Evolutionary conservation across 352 stramenopile genomes (phyloP).

Genomic region (Phytophthora idaei): DNA sequence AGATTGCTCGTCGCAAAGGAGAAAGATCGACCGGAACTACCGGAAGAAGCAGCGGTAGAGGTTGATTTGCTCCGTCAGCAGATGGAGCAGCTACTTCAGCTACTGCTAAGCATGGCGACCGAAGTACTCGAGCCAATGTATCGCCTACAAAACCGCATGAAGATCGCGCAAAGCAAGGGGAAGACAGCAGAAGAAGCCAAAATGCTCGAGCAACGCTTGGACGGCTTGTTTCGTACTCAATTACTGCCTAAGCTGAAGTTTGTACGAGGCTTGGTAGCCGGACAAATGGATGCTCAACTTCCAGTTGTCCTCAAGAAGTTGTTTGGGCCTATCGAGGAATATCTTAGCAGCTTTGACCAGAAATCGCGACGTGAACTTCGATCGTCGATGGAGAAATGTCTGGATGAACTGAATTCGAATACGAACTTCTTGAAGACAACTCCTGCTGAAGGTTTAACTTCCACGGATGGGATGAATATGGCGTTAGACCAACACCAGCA

Average conservation of each 20-base stretch:
- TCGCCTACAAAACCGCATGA: slow-evolving; percentile 48
- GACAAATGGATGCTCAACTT: slow-evolving; percentile 13
- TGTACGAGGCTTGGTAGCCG: slow-evolving; percentile 11
- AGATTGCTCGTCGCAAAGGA: slow-evolving; percentile 23
- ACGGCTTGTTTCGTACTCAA: slow-evolving; percentile 27
- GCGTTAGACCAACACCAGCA: slow-evolving; percentile 17
- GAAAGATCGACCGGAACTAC: slow-evolving; percentile 29
- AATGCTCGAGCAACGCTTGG: slow-evolving; percentile 63
- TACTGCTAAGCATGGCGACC: slow-evolving; percentile 32
- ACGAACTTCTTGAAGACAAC: slow-evolving; percentile 10
- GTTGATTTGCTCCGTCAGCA: slow-evolving; percentile 24
- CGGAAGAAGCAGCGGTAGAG: slow-evolving; percentile 22
- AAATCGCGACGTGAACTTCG: slow-evolving; percentile 23
- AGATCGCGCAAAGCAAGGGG: slow-evolving; percentile 44
- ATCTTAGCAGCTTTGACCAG: slow-evolving; percentile 21
- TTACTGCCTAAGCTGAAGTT: slow-evolving; percentile 20
- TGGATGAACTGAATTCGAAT: slow-evolving; percentile 20
- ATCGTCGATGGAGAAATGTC: slow-evolving; percentile 19
- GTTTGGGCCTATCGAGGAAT: slow-evolving; percentile 29
- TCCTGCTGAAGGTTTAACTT: not conserved
- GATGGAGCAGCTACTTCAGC: slow-evolving; percentile 28
- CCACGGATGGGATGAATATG: slow-evolving; percentile 12
- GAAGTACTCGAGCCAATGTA: slow-evolving; percentile 58
- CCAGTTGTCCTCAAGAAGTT: slow-evolving; percentile 17
- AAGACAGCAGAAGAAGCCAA: slow-evolving; percentile 81